A percentile compares a stretch with the other conserved stretches of the same genome.
These are phyloP conservation scores for Trichoderma sp. DNA, from an alignment of 2,329 filamentous ascomycete genomes.

Conservation along the genomic window DNA sequence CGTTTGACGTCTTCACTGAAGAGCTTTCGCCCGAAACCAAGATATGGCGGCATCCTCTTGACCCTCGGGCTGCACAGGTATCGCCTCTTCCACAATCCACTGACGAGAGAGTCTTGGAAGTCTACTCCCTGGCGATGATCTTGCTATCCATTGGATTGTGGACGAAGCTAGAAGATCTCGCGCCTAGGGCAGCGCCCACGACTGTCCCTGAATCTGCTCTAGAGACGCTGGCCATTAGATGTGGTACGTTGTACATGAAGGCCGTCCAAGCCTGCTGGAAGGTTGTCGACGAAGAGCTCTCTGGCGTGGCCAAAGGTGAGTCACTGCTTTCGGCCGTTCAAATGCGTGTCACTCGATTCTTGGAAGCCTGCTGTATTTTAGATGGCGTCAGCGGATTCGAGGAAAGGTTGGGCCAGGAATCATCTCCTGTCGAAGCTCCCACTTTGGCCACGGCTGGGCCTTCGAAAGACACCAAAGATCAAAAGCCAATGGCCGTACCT, in stretches of 20 bases:
- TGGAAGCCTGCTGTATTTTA: slow-evolving; percentile 60
- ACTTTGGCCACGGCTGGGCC: not conserved
- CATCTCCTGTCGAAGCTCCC: slow-evolving; percentile 31
- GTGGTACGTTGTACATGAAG: slow-evolving; percentile 72
- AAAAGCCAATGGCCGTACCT: not conserved
- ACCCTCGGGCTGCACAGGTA: slow-evolving; percentile 51
- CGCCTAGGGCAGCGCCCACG: slow-evolving; percentile 42
- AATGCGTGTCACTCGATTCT: slow-evolving; percentile 53
- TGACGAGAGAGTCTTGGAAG: slow-evolving; percentile 60
- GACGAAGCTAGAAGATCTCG: slow-evolving; percentile 61
- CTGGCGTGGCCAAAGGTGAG: slow-evolving; percentile 47
- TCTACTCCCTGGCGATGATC: slow-evolving; percentile 72
- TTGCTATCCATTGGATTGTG: slow-evolving; percentile 74
- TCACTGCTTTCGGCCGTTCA: slow-evolving; percentile 54
- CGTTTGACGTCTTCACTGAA: slow-evolving; percentile 67
- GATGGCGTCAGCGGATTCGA: slow-evolving; percentile 59
- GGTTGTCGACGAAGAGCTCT: slow-evolving; percentile 63
- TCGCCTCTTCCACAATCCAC: slow-evolving; percentile 49
- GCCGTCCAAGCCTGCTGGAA: slow-evolving; percentile 70
- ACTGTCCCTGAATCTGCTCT: slow-evolving; percentile 61
- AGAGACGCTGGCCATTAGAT: slow-evolving; percentile 63
- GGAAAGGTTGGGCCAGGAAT: slow-evolving; percentile 50
- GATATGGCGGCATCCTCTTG: slow-evolving; percentile 60
- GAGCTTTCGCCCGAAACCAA: slow-evolving; percentile 26
- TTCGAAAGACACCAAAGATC: slow-evolving; percentile 11